Evolutionary conservation across 148 eudicot genomes (phyloP), one percentile per base, ranked within the genome.

Genomic region (Polygonum maritimum): DNA sequence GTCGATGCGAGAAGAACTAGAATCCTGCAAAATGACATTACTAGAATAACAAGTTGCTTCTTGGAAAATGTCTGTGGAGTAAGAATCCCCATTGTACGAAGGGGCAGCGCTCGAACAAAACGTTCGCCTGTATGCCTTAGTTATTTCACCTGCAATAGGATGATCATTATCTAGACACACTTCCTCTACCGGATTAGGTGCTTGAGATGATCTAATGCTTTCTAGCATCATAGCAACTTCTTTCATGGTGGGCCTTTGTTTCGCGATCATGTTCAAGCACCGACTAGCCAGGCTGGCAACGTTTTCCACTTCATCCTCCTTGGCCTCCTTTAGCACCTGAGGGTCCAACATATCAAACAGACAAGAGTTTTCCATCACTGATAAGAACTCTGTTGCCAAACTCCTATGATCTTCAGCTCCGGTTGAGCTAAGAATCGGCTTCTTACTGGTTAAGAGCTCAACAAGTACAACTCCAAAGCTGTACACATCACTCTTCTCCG

Each of bases 381-480:
- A 48, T 48, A 48, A 48, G 51, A 48, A 48, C 51, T 48, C 51
- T 48, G 13, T 12, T 48, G 16, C 13, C 51, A 48, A 48, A 11
- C 51, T 48, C 5, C 16, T 48, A 2, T 48, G 15, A 2, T 48
- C 51, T 48, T 48, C 3, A 3, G 51, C 11, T 12, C 45, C 39
- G 14, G 36, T 19, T 15, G 73, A 26, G 16, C 51, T 48, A 11
- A 1, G 16, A 13, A 69, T 7, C 38, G 41, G 15, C 48, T 71
- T 38, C 74, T 71, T 39, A 14, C 48, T 40, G 1, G 74, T 71
- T 40, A 71, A 9, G 19, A 71, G 74, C 22, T 71, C 49, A 15
- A 44, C 74, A 35, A 71, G 74, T 3, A 71, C 74, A 11, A 71
- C 74, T 2, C 74, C 74, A 12, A 71, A 71, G 22, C 74, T 71